Base-by-base conservation (phyloP, 129 eudicot genomes). In the Escallonia herrerae region DNA sequence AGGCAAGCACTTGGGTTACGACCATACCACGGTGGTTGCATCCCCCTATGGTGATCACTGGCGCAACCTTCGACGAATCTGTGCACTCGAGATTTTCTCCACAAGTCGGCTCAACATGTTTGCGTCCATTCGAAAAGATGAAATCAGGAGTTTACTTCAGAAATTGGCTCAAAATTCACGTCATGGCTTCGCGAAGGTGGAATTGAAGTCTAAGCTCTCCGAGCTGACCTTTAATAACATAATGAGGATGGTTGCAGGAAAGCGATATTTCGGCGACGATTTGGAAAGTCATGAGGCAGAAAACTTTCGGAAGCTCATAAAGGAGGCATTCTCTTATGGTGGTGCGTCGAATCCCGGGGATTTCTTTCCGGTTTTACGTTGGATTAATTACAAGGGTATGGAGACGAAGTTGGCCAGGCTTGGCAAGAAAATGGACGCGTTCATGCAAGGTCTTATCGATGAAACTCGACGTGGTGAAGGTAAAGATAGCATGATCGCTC, bases 11-110 rank as follows among this genome's bases (percentile, higher is more conserved):
- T 14, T 60, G 8, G 75, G 60, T 4, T 60, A 70, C 68, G 51
- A 70, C 57, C 12, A 51, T 43, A 22, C 75, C 41, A 8, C 15
- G 61, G 33, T 70, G 13, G 55, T 15, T 2, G 39, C 12, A n/a
- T 14, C 68, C 8, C 68, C 75, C 2, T 70, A 70, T 15, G 75
- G 75, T n/a, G 52, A 48, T 33, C 68, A 60, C 60, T 70, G 60
- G 68, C 43, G 62, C 12, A 61, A 60, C 60, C 75, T 70, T 5
- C 68, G 68, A n/a, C 61, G 67, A 7, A 13, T 61, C 64, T 13
- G 53, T 1, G 15, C 68, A 43, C 7, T 60, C 38, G 4, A 13
- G 38, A 46, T 56, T 52, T 46, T 67, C 51, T 53, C 72, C 22
- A 4, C 72, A 14, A 13, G 13, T n/a, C 15, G 53, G 5, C 39